Evolutionary conservation across 2,329 filamentous ascomycete species (phyloP).

Genomic region (Nemania abortiva): DNA sequence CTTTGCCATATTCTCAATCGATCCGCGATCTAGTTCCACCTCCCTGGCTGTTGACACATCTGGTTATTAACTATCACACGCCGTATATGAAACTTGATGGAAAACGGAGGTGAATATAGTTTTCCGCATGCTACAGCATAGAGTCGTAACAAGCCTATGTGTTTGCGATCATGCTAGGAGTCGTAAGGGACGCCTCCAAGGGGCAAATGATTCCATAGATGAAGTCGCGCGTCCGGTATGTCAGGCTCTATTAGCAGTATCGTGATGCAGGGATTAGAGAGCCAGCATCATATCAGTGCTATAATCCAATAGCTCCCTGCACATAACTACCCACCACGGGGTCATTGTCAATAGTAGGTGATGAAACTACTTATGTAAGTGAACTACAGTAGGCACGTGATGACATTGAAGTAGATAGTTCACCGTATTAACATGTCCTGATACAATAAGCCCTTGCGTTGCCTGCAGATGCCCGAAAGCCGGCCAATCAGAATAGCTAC

Average conservation of each 20-base stretch:
- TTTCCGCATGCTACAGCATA: too few species aligned
- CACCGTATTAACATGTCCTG: background rate
- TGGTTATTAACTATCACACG: background rate
- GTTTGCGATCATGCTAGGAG: too few species aligned
- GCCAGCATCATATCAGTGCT: too few species aligned
- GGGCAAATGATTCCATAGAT: too few species aligned
- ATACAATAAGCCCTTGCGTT: background rate
- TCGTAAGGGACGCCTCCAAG: too few species aligned
- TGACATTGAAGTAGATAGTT: background rate
- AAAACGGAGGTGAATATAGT: too few species aligned
- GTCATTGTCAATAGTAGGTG: background rate
- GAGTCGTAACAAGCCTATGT: too few species aligned
- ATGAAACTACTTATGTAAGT: background rate
- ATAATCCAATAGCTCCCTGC: background rate
- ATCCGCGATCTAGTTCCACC: background rate
- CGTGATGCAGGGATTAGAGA: too few species aligned
- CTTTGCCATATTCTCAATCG: too few species aligned
- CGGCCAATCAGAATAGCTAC: slow-evolving; percentile 13
- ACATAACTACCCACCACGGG: background rate
- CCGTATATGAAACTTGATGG: background rate
- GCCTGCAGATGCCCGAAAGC: background rate
- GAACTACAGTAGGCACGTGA: background rate
- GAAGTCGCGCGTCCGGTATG: too few species aligned
- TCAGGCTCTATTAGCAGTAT: too few species aligned
- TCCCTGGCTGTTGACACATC: background rate